A percentile compares a stretch with the other conserved stretches of the same genome.
These are phyloP conservation scores for Calonectria leucothoes DNA, from an alignment of 2,329 filamentous ascomycete species.

Conservation along the genomic window DNA sequence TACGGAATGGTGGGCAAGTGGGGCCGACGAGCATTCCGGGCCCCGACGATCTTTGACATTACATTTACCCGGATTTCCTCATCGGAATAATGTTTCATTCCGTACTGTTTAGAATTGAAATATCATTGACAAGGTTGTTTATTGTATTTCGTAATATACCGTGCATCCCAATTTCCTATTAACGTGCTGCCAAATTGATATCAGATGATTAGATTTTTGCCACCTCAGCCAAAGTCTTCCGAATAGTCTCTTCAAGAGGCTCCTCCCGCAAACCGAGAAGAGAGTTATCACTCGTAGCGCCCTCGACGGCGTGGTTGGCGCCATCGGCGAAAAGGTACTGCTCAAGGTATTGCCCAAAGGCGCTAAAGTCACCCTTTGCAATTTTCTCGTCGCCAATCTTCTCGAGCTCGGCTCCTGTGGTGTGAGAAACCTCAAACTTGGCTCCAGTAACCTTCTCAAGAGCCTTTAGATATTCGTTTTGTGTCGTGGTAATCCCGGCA, in stretches of 20 bases:
- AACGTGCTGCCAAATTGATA: not conserved
- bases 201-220: not conserved
- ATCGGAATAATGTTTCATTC: no score
- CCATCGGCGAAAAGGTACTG: conserved; percentile 17
- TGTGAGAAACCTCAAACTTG: conserved; percentile 60
- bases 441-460: conserved; percentile 64
- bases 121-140: not conserved
- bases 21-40: not conserved
- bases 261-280: conserved; percentile 15
- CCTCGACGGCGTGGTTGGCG: not conserved
- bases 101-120: not conserved
- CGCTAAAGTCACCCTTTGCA: conserved; percentile 48
- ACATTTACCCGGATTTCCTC: no score
- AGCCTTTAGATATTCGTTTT: conserved; percentile 66
- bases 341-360: conserved; percentile 16
- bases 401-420: conserved; percentile 48
- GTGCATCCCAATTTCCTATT: not conserved
- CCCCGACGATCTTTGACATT: not conserved
- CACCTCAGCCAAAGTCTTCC: conserved; percentile 1
- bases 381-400: conserved; percentile 55
- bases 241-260: conserved; percentile 8
- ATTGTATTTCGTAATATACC: not conserved
- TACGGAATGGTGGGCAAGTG: not conserved
- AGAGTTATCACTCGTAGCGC: not conserved
- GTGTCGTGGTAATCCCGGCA: conserved; percentile 67